Conservation (phyloP, 345 rosid genomes). For the Bruguiera sexangula region DNA sequence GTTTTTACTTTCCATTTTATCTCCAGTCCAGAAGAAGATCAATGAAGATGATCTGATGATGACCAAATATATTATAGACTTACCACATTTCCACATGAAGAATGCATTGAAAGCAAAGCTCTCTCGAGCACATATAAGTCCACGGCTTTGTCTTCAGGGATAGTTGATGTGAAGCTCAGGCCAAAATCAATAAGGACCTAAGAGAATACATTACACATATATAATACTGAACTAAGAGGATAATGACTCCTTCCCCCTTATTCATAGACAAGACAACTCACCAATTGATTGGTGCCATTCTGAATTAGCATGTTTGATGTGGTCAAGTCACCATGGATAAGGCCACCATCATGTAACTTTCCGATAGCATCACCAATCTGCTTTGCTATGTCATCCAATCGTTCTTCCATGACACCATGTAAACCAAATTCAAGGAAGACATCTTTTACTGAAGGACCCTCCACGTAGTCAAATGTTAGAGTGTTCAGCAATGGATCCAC, state of each 20-base stretch:
- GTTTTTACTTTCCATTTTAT: not conserved
- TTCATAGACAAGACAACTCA: constrained; percentile 20
- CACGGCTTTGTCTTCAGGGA: constrained; percentile 96
- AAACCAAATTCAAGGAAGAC: constrained; percentile 73
- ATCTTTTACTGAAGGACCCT: constrained; percentile 83
- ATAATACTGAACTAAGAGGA: constrained; percentile 8
- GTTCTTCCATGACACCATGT: constrained; percentile 63
- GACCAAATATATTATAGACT: constrained; percentile 8
- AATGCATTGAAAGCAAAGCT: constrained; percentile 91
- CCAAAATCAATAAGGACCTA: constrained; percentile 95
- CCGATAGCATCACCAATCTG: constrained; percentile 90
- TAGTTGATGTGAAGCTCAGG: constrained; percentile 83
- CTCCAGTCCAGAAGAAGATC: not conserved
- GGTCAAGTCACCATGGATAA: constrained; percentile 93
- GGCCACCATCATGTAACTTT: constrained; percentile 94
- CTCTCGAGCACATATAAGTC: constrained; percentile 94
- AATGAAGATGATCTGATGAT: not conserved
- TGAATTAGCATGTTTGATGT: constrained; percentile 86
- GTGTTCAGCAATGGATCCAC: constrained; percentile 71
- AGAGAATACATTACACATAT: constrained; percentile 13
- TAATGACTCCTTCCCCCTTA: not conserved
- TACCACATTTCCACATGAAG: constrained; percentile 98
- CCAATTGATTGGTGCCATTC: constrained; percentile 63
- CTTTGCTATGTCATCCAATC: constrained; percentile 58
- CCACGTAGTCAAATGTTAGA: constrained; percentile 75